phyloP scores from a whole-genome alignment of 2,329 filamentous ascomycete species.

The Beauveria asiatica region DNA sequence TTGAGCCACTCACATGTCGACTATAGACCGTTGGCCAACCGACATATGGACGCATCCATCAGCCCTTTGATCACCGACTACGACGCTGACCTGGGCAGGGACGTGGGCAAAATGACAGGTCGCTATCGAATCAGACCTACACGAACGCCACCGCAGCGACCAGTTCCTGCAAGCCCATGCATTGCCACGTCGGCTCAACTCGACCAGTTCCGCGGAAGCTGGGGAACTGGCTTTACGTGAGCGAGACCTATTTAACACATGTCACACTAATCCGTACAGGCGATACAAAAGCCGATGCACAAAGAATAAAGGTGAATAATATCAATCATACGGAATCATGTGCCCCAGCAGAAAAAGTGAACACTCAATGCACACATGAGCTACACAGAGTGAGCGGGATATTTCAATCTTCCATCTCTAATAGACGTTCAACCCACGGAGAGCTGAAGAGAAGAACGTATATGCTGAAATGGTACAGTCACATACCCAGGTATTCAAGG shows the following conservation, averaged over 20 bases:
- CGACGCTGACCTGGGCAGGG: not conserved
- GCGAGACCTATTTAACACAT: not conserved
- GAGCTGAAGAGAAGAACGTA: constrained; percentile 39
- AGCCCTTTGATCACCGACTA: not conserved
- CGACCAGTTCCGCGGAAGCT: not conserved
- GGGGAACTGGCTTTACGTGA: not conserved
- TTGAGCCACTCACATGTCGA: not conserved
- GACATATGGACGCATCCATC: not conserved
- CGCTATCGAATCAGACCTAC: not conserved
- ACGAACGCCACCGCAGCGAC: not conserved
- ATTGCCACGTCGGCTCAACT: not conserved
- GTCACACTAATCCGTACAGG: not conserved
- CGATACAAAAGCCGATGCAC: not conserved
- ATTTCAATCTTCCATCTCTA: constrained; percentile 43
- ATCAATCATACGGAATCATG: constrained; percentile 17
- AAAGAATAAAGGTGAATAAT: not conserved
- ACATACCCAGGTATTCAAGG: not conserved
- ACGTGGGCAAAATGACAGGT: not conserved
- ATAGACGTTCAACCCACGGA: constrained; percentile 47
- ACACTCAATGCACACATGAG: constrained; percentile 35
- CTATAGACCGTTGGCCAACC: not conserved
- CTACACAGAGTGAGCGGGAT: constrained; percentile 44
- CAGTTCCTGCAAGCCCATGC: not conserved
- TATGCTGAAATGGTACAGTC: constrained; percentile 42
- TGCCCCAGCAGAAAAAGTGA: constrained; percentile 41